Conservation (phyloP, 202 grass and related monocot genomes). For the Zoysia matrella region DNA sequence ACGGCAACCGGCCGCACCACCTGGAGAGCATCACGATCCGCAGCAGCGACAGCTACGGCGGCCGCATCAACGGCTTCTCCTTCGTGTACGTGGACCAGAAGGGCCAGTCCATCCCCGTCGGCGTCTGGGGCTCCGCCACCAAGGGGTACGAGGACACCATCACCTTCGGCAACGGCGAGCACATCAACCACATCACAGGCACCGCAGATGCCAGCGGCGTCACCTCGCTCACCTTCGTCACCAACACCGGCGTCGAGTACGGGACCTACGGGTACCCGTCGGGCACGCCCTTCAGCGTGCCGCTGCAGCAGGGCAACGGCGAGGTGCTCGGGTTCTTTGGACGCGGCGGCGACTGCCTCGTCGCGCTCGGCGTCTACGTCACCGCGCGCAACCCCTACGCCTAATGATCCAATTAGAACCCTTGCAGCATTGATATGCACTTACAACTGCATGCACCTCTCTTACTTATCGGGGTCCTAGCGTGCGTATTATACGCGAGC, state of each 20-base stretch:
- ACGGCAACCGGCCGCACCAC: not conserved
- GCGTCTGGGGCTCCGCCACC: not conserved
- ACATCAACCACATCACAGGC: not conserved
- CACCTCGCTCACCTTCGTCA: not conserved
- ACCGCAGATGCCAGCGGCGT: not conserved
- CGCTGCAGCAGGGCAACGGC: conserved; percentile 3
- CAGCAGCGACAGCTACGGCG: not conserved
- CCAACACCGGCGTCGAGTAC: conserved; percentile 6
- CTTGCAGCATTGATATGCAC: not conserved
- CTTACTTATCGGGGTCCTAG: not conserved
- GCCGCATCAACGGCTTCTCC: conserved; percentile 1
- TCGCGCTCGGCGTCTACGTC: not conserved
- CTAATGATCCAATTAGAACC: not conserved
- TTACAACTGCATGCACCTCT: not conserved
- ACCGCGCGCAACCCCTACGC: not conserved
- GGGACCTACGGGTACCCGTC: not conserved
- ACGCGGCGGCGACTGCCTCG: not conserved
- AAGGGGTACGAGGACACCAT: conserved; percentile 1
- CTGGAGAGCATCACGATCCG: conserved; percentile 6
- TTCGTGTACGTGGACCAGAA: conserved; percentile 1
- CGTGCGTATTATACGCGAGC: no score
- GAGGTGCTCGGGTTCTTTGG: not conserved
- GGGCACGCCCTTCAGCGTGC: not conserved
- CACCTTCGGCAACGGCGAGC: not conserved
- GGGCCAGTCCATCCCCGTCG: not conserved